Percentiles rank a stretch among this genome's conserved stretches.
phyloP scores from a whole-genome alignment of 345 rosid genomes.

The Acer saccharum region DNA sequence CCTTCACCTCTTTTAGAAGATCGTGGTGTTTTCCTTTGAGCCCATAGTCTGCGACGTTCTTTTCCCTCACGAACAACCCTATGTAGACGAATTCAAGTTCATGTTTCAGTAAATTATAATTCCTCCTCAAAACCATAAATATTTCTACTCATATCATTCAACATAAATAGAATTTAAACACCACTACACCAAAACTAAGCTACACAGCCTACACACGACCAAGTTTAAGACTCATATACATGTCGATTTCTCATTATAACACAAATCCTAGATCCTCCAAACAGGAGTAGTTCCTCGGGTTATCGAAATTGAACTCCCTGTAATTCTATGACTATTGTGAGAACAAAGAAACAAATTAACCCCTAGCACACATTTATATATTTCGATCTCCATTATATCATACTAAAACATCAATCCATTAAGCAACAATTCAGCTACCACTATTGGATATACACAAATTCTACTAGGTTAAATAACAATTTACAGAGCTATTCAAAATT shows the following conservation, averaged over 20 bases:
- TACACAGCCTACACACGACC: neutral
- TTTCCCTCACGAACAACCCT: slow-evolving; percentile 74
- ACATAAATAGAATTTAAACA: neutral
- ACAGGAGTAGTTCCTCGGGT: neutral
- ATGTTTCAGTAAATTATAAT: neutral
- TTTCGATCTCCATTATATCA: neutral
- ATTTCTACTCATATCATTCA: neutral
- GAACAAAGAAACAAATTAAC: neutral
- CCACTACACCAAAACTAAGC: neutral
- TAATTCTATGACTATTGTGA: neutral
- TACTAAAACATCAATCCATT: neutral
- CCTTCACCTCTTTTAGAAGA: slow-evolving; percentile 34
- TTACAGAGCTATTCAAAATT: neutral
- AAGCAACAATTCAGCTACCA: neutral
- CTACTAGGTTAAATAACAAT: neutral
- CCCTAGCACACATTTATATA: too few relatives aligned
- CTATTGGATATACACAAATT: neutral
- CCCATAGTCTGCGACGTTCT: slow-evolving; percentile 67
- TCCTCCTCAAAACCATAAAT: neutral
- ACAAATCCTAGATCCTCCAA: neutral
- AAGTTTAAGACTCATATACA: neutral
- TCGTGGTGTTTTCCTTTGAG: slow-evolving; percentile 57
- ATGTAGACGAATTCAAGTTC: neutral
- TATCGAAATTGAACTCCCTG: neutral
- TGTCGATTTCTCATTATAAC: too few relatives aligned